Percentiles rank a stretch among this genome's conserved stretches.
Evolutionary conservation across 768 basidiomycete species (phyloP).

Genomic region (Tremella fuciformis): DNA sequence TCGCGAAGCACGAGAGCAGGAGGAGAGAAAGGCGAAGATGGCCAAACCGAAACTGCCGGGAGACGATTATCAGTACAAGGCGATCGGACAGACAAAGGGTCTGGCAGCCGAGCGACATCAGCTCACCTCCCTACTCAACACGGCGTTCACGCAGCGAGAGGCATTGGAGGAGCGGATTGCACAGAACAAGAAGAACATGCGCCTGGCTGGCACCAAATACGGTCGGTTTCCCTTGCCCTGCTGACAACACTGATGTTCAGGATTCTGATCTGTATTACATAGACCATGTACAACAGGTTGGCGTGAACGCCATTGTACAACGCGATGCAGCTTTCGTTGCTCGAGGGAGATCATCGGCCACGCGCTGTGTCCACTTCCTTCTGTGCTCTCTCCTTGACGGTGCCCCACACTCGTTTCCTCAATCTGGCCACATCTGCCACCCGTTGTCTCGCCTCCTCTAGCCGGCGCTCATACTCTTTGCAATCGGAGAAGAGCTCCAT

Average conservation of each 20-base stretch:
- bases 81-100: constrained; percentile 46
- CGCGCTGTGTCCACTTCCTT: constrained; percentile 31
- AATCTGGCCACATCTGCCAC: constrained; percentile 50
- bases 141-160: constrained; percentile 37
- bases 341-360: constrained; percentile 1
- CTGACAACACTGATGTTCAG: not conserved
- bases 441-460: constrained; percentile 51
- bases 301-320: constrained; percentile 1
- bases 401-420: constrained; percentile 50
- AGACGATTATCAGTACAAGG: constrained; percentile 45
- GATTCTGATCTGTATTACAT: constrained; percentile 7
- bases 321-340: constrained; percentile 1
- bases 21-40: constrained; percentile 23
- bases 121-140: constrained; percentile 44
- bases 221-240: constrained; percentile 15
- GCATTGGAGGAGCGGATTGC: constrained; percentile 37
- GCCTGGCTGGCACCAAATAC: constrained; percentile 37
- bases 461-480: constrained; percentile 50
- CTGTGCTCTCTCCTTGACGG: constrained; percentile 47
- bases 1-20: constrained; percentile 33
- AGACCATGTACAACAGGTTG: constrained; percentile 5
- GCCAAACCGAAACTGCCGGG: constrained; percentile 27
- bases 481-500: constrained; percentile 51
- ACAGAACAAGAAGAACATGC: constrained; percentile 37
- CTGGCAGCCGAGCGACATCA: constrained; percentile 50